Evolutionary conservation across 495 filamentous ascomycete species (phyloP), one percentile per base, ranked within the genome.

Genomic region (Barbatosphaeria neglecta): DNA sequence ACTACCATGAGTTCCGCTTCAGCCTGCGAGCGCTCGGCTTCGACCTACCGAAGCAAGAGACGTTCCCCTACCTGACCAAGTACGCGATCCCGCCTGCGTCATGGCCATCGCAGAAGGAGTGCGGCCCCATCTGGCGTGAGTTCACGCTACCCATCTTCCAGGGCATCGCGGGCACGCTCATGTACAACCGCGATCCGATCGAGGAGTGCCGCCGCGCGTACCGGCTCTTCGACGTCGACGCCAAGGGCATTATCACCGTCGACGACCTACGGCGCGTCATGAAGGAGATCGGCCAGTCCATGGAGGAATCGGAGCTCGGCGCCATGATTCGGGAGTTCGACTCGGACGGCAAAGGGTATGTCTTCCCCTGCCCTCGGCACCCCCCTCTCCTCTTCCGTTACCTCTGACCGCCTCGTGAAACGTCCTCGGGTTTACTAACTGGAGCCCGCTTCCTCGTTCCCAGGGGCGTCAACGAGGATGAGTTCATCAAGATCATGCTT

Each of bases 261-360:
- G 80, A 87, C 45, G 92, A 98, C 72, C 59, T 98, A 56, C 67
- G 86, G 47, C 68, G 86, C 25, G 90, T 98, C 41, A 88, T 92
- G 51, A 75, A 88, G 54, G 92, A 96, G 66, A 64, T 98, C 19
- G 90, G 90, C 1, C 90, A 98, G 65, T 83, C 80, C 37, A 68
- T 98, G 33, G 87, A 93, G 57, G 90, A 98, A 57, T 86, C 93
- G 52, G 90, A 98, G 65, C 66, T 98, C 37, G 70, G 74, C 49
- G 87, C 90, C 58, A 98, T 98, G 92, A 87, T 98, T 68, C 89
- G 95, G 65, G 92, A 98, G 69, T 98, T 98, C 75, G 92, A 98
- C 72, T 69, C 95, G 47, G 84, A 90, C 61, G 89, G 86, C 0
- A 90, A 93, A 53, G 87, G 87, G 6, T 87, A 81, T 52, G 92